phyloP scores from a whole-genome alignment of 495 filamentous ascomycete genomes.

The Podospora tetraspora region DNA sequence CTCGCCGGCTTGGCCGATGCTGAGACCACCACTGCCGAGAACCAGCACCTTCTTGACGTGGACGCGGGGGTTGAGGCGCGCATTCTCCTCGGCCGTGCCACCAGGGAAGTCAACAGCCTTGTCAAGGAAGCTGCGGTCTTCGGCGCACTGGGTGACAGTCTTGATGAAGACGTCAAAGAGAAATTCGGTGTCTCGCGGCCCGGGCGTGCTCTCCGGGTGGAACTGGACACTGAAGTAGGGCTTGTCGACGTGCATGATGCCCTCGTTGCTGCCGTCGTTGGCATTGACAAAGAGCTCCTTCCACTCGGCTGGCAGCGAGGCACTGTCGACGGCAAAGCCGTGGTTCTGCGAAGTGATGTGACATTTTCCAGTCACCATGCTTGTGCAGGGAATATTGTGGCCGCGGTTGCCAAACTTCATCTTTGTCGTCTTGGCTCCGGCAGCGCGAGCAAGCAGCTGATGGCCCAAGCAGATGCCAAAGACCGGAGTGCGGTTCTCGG shows the following conservation, averaged over 20 bases:
- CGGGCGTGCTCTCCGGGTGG: conserved; percentile 94
- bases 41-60: conserved; percentile 90
- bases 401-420: conserved; percentile 99
- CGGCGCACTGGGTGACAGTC: conserved; percentile 62
- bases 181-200: conserved; percentile 92
- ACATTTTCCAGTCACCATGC: conserved; percentile 86
- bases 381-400: conserved; percentile 97
- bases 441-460: conserved; percentile 85
- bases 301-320: conserved; percentile 71
- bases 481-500: conserved; percentile 73
- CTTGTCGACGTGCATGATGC: conserved; percentile 76
- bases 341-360: conserved; percentile 99
- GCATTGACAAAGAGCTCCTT: conserved; percentile 93
- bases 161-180: conserved; percentile 95
- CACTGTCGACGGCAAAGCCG: conserved; percentile 84
- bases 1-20: conserved; percentile 95
- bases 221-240: conserved; percentile 99
- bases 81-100: conserved; percentile 70
- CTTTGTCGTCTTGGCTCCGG: conserved; percentile 81
- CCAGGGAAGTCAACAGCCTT: conserved; percentile 80
- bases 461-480: conserved; percentile 98
- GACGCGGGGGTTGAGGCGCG: conserved; percentile 67
- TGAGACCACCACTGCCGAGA: conserved; percentile 87
- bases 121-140: conserved; percentile 55
- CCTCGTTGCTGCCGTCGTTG: conserved; percentile 96